These are phyloP conservation scores for Blastobotrys illinoisensis DNA, from an alignment of 1,139 yeast genomes.

Conservation along the genomic window DNA sequence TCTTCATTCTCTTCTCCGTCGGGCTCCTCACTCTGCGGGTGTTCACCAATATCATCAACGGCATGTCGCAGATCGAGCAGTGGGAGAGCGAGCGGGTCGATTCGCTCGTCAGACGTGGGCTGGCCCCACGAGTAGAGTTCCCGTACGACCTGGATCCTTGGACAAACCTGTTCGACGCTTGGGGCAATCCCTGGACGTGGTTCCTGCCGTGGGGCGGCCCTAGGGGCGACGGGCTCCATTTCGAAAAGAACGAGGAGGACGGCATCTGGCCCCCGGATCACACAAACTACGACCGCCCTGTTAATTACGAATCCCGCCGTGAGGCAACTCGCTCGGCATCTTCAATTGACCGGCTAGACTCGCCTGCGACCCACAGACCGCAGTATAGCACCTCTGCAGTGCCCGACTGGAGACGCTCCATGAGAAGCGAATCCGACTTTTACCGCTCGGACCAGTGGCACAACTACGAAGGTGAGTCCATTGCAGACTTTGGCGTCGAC, in stretches of 20 bases:
- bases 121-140: constrained; percentile 40
- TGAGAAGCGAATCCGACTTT: constrained; percentile 26
- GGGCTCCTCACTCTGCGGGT: constrained; percentile 58
- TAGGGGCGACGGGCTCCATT: constrained; percentile 47
- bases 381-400: constrained; percentile 1
- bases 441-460: constrained; percentile 54
- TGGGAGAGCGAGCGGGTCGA: constrained; percentile 90
- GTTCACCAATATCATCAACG: constrained; percentile 48
- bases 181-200: constrained; percentile 45
- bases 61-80: constrained; percentile 86
- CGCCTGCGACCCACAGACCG: neutral
- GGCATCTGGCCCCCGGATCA: constrained; percentile 82
- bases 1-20: constrained; percentile 57
- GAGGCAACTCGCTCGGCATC: neutral
- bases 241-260: constrained; percentile 58
- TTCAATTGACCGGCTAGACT: neutral
- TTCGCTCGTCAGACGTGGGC: constrained; percentile 46
- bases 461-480: constrained; percentile 74
- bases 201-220: constrained; percentile 63
- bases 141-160: constrained; percentile 71
- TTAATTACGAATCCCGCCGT: neutral
- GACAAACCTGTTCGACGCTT: constrained; percentile 44
- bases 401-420: constrained; percentile 20
- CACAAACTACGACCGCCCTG: constrained; percentile 41
- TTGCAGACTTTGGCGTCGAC: constrained; percentile 87